Base-by-base conservation (phyloP, 2,329 filamentous ascomycete species). In the Madurella mycetomatis region DNA sequence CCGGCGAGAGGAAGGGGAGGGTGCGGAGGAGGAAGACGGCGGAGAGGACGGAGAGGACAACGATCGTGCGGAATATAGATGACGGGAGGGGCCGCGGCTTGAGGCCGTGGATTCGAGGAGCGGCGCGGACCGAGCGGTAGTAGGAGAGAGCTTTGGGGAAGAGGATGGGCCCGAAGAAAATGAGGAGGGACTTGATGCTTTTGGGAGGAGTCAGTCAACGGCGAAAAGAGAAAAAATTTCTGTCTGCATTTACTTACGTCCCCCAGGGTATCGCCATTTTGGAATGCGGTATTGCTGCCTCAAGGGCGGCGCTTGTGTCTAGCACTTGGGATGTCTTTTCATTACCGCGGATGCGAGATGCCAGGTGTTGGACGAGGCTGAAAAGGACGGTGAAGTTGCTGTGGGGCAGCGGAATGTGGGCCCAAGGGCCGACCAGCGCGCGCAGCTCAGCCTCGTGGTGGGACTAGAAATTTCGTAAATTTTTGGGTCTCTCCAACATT, bases 161-260 rank as follows among this genome's bases (percentile, higher is more conserved):
- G 60, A 92, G 74, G 60, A 89, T 76, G 32, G 89, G 88, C 2
- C 85, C 88, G 67, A 92, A 78, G 73, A 85, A 79, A 65, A 84
- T 68, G 64, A 77, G 67, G 60, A 84, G 72, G 64, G 79, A 77
- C 61, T 79, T 79, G 64, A 83, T 72, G 50, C 78, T 82, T 49
- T 9, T 8, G 8, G 12, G 5, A 8, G 9, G 15, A 17, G 19
- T 53, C 44, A 51, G 49, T 46, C 19, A 1, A 4, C 25, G 48
- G 5, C 25, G 4, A 25, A 25, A 25, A 25, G 25, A 25, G 25
- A 25, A 32, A 5, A 4, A 25, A 17, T 15, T 7, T 11, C 13
- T 5, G 9, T 15, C 9, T 37, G 34, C 11, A 15, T 1, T 12
- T 12, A 74, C 76, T 72, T 69, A 78, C 76, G 72, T 76, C 58